phyloP scores from a whole-genome alignment of 192 early-diverging fungal species.

The Spizellomyces punctatus region DNA sequence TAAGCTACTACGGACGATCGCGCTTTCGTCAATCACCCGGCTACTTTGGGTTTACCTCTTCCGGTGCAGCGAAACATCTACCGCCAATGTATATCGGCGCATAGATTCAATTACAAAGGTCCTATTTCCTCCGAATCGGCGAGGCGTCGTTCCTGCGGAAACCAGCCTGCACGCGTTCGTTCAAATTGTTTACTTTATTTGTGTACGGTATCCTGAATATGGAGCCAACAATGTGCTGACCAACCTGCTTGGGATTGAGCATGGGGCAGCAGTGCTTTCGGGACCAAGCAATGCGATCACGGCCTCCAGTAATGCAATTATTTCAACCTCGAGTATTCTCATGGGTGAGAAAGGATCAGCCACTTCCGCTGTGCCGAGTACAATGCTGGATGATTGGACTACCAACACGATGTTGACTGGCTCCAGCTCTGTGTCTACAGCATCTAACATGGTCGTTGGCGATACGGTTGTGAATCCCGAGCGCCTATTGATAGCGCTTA shows the following conservation, averaged over 20 bases:
- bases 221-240: constrained; percentile 70
- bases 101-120: constrained; percentile 42
- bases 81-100: constrained; percentile 25
- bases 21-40: constrained; percentile 77
- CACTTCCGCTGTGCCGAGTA: background rate
- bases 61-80: constrained; percentile 74
- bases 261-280: constrained; percentile 4
- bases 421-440: background rate
- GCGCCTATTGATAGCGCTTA: constrained; percentile 72
- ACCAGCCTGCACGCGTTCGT: constrained; percentile 69
- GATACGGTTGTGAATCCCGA: constrained; percentile 62
- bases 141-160: constrained; percentile 63
- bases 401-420: constrained; percentile 2
- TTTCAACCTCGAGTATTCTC: constrained; percentile 12
- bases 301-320: background rate
- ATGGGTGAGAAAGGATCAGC: constrained; percentile 13
- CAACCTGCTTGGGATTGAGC: constrained; percentile 66
- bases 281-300: background rate
- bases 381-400: constrained; percentile 20
- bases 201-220: constrained; percentile 65
- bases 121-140: constrained; percentile 66
- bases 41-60: constrained; percentile 95
- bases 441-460: constrained; percentile 33
- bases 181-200: constrained; percentile 70
- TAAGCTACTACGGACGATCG: constrained; percentile 50